These are phyloP conservation scores for Saccharomycopsis synnaedendra DNA, from an alignment of 805 yeast genomes.

Conservation along the genomic window DNA sequence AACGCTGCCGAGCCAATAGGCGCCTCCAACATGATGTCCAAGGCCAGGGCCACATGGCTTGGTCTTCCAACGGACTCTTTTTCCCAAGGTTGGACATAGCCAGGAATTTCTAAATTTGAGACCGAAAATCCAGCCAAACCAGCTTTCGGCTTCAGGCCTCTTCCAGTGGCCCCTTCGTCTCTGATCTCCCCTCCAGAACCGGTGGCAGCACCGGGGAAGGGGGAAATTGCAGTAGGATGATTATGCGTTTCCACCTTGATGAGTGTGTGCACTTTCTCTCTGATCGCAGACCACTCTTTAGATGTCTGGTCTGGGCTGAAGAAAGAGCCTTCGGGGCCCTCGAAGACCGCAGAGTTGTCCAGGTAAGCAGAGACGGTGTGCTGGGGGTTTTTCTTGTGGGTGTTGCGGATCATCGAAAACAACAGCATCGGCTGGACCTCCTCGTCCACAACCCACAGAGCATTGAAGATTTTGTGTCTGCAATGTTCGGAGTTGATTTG, in stretches of 20 bases:
- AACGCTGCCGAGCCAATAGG: conserved; percentile 97
- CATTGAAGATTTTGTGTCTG: conserved; percentile 97
- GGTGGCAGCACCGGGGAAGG: conserved; percentile 98
- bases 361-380: conserved; percentile 88
- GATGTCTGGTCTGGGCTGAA: conserved; percentile 69
- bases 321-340: conserved; percentile 57
- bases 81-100: conserved; percentile 91
- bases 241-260: conserved; percentile 98
- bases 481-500: conserved; percentile 99
- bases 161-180: conserved; percentile 99
- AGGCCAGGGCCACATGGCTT: conserved; percentile 79
- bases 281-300: conserved; percentile 60
- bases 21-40: conserved; percentile 94
- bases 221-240: conserved; percentile 99
- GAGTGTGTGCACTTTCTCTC: conserved; percentile 77
- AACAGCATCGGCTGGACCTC: conserved; percentile 56
- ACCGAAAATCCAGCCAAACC: conserved; percentile 92
- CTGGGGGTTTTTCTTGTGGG: conserved; percentile 71
- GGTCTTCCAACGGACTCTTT: conserved; percentile 80
- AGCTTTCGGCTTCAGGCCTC: conserved; percentile 95
- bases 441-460: conserved; percentile 62
- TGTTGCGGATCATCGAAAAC: conserved; percentile 92
- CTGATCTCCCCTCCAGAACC: conserved; percentile 99
- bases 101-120: conserved; percentile 82
- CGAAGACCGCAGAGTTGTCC: conserved; percentile 94